These are phyloP conservation scores for Cyclocybe aegerita DNA, from an alignment of 768 basidiomycete species.

Conservation along the genomic window DNA sequence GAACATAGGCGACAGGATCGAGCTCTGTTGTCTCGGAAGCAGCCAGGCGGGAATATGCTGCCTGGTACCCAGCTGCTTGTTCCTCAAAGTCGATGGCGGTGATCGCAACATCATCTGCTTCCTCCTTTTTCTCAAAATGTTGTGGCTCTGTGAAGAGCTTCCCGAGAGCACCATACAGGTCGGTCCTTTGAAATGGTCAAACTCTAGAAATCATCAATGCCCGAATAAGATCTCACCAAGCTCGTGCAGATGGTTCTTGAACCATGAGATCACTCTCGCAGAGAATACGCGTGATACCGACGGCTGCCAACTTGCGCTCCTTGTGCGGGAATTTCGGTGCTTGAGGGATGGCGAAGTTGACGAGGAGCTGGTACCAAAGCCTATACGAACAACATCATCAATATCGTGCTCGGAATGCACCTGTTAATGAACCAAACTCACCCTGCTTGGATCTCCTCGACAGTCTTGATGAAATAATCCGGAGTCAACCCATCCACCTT, in stretches of 20 bases:
- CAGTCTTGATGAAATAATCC: constrained; percentile 71
- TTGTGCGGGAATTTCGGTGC: constrained; percentile 76
- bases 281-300: constrained; percentile 79
- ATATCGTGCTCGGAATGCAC: neutral
- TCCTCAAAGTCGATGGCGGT: constrained; percentile 90
- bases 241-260: constrained; percentile 54
- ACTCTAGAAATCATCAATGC: neutral
- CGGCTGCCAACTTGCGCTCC: constrained; percentile 81
- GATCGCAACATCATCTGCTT: constrained; percentile 56
- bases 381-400: constrained; percentile 18
- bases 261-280: constrained; percentile 74
- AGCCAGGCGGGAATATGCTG: constrained; percentile 88
- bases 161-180: constrained; percentile 65
- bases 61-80: constrained; percentile 88
- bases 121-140: constrained; percentile 49
- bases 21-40: constrained; percentile 61
- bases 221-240: constrained; percentile 53
- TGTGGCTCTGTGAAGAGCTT: constrained; percentile 80
- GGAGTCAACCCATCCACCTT: constrained; percentile 73
- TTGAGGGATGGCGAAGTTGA: constrained; percentile 78
- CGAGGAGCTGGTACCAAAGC: constrained; percentile 79
- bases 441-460: constrained; percentile 87
- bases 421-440: constrained; percentile 33
- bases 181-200: constrained; percentile 51
- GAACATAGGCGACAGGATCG: constrained; percentile 65